phyloP scores from a whole-genome alignment of 208 protist species.

The Trypanosoma cruzi region DNA sequence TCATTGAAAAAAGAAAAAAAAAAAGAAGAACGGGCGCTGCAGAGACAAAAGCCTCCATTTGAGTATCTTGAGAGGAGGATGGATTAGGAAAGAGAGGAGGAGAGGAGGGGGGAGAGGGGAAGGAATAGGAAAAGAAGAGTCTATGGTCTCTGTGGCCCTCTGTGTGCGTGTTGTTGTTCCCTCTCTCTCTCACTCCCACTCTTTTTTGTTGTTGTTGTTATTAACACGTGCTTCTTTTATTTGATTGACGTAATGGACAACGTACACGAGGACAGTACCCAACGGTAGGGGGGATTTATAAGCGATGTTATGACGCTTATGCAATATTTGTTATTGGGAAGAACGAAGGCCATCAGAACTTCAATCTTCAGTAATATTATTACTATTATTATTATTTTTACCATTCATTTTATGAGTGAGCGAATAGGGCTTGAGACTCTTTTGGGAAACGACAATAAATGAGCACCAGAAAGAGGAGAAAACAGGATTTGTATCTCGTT shows the following conservation, averaged over 20 bases:
- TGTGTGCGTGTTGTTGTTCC: not conserved
- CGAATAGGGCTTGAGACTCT: not conserved
- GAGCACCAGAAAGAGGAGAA: not conserved
- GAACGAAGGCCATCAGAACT: not conserved
- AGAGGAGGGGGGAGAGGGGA: not conserved
- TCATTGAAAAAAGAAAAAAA: not conserved
- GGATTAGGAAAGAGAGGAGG: not conserved
- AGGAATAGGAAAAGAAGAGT: not conserved
- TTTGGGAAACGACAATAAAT: not conserved
- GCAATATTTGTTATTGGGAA: not conserved
- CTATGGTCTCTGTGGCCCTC: not conserved
- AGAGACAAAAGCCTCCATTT: not conserved
- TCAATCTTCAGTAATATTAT: too few species aligned
- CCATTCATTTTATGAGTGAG: not conserved
- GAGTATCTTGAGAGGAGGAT: not conserved
- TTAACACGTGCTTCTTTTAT: too few species aligned
- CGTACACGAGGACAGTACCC: too few species aligned
- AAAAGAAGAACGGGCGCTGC: not conserved
- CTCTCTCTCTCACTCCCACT: not conserved
- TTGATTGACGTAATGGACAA: too few species aligned
- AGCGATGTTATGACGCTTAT: too few species aligned
- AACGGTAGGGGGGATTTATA: too few species aligned
- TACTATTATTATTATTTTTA: not conserved
- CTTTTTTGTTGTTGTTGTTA: too few species aligned
- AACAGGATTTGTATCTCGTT: conserved; percentile 3